Evolutionary conservation across 2,329 filamentous ascomycete genomes (phyloP), one percentile per base, ranked within the genome.

Genomic region (Neonectria hederae): DNA sequence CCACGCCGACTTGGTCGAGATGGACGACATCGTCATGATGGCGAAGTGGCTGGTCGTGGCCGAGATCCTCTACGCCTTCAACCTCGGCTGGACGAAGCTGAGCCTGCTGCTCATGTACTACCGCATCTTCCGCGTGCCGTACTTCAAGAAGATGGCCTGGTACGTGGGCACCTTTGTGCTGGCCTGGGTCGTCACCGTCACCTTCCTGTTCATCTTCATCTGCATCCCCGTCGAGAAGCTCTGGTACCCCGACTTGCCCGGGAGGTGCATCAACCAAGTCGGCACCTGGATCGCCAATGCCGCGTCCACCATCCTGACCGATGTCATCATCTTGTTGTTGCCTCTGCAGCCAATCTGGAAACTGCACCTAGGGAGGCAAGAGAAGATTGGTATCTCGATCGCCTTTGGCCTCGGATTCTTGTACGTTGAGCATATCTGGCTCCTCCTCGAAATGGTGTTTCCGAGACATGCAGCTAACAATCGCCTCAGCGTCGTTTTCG

Each of bases 61-160:
- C 22, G 83, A 84, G 69, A 76, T 84, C 59, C 74, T 84, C 42
- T 85, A 85, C 67, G 80, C 77, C 26, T 84, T 78, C 69, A 83
- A 82, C 30, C 74, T 85, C 4, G 81, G 79, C 42, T 80, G 83
- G 75, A 83, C 83, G n/a, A 87, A 86, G 67, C 59, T 85, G 14
- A 81, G 80, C 54, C 76, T 86, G 22, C 69, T 87, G 48, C 73
- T 85, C 45, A 84, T 86, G 82, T 86, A 86, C 75, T 80, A 79
- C 69, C 83, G 83, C 69, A 84, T 86, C 66, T 86, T 86, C 71
- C 81, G 76, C 21, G 75, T 81, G 5, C 75, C 76, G 0, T 78
- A 77, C 62, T 82, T 85, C 64, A 80, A 80, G 68, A 79, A 75
- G 62, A 78, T 78, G 69, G 77, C 78, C 1, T 80, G 78, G 68